A percentile compares a stretch with the other conserved stretches of the same genome.
These are phyloP conservation scores for Cryptosporidium ubiquitum DNA, from an alignment of 169 alveolate genomes.

Conservation along the genomic window DNA sequence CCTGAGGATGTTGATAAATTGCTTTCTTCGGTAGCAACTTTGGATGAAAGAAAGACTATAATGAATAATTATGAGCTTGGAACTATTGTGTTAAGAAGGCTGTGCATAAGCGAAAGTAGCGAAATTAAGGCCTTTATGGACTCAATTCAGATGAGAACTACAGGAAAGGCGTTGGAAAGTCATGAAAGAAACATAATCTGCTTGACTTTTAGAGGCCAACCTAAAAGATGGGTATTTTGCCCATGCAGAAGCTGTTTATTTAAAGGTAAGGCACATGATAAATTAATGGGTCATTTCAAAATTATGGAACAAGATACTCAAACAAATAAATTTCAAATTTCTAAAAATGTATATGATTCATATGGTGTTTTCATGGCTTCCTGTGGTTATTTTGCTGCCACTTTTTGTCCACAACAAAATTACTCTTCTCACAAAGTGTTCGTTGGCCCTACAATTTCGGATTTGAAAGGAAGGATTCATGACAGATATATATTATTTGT, in stretches of 20 bases:
- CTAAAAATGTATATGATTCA: slow-evolving; percentile 69
- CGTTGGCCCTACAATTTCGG: slow-evolving; percentile 70
- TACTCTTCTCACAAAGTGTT: slow-evolving; percentile 70
- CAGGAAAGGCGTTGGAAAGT: slow-evolving; percentile 71
- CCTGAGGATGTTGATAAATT: slow-evolving; percentile 59
- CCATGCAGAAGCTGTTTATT: slow-evolving; percentile 73
- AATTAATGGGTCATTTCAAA: slow-evolving; percentile 73
- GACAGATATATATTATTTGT: slow-evolving; percentile 61
- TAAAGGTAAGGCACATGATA: slow-evolving; percentile 72
- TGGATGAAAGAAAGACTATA: slow-evolving; percentile 41
- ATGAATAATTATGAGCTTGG: slow-evolving; percentile 69
- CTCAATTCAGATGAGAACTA: slow-evolving; percentile 73
- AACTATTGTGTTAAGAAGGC: slow-evolving; percentile 54
- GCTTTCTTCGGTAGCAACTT: slow-evolving; percentile 40
- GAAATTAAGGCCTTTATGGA: slow-evolving; percentile 75
- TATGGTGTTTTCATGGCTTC: slow-evolving; percentile 74
- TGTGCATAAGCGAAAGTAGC: slow-evolving; percentile 67
- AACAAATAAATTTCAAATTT: slow-evolving; percentile 48
- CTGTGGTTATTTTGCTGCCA: slow-evolving; percentile 71
- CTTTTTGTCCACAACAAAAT: slow-evolving; percentile 72
- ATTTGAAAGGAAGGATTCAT: slow-evolving; percentile 68
- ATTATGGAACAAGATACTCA: slow-evolving; percentile 69
- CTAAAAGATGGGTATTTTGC: slow-evolving; percentile 73
- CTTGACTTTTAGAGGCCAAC: slow-evolving; percentile 65
- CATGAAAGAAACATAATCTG: slow-evolving; percentile 67